Evolutionary conservation across 108 stramenopile genomes (phyloP).

Genomic region (Cyclotella baltica): DNA sequence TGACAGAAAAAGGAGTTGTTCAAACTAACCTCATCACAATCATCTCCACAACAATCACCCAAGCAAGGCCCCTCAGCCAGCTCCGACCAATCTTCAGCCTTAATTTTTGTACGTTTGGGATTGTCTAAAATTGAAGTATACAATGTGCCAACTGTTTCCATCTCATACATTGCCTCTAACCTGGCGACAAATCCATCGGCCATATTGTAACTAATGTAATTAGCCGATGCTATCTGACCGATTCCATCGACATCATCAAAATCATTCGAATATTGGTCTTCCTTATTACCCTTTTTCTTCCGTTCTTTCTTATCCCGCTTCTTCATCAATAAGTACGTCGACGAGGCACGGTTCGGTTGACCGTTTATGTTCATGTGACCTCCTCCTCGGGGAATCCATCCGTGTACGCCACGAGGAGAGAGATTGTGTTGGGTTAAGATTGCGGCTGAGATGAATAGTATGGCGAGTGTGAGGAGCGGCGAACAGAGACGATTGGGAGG

Average conservation of each 20-base stretch:
- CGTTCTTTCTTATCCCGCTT: not conserved
- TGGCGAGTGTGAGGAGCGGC: conserved; percentile 7
- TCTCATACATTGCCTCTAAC: conserved; percentile 20
- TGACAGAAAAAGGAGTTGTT: not conserved
- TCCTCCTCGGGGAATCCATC: conserved; percentile 18
- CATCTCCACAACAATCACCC: conserved; percentile 45
- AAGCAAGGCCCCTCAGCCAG: conserved; percentile 21
- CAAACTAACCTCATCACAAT: conserved; percentile 39
- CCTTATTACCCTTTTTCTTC: not conserved
- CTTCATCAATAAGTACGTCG: not conserved
- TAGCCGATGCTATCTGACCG: not conserved
- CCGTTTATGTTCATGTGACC: not conserved
- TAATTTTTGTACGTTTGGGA: not conserved
- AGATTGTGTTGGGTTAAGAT: not conserved
- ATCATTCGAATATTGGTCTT: not conserved
- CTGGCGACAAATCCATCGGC: not conserved
- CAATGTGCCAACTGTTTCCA: not conserved
- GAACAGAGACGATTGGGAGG: not conserved
- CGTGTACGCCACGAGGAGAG: not conserved
- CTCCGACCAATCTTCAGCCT: conserved; percentile 4
- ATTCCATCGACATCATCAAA: not conserved
- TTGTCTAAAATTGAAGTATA: not conserved
- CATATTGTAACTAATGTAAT: not conserved
- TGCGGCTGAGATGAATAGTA: not conserved
- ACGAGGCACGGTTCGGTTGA: not conserved